phyloP scores from a whole-genome alignment of 148 eudicot genomes.

The Rhododendron williamsianum region DNA sequence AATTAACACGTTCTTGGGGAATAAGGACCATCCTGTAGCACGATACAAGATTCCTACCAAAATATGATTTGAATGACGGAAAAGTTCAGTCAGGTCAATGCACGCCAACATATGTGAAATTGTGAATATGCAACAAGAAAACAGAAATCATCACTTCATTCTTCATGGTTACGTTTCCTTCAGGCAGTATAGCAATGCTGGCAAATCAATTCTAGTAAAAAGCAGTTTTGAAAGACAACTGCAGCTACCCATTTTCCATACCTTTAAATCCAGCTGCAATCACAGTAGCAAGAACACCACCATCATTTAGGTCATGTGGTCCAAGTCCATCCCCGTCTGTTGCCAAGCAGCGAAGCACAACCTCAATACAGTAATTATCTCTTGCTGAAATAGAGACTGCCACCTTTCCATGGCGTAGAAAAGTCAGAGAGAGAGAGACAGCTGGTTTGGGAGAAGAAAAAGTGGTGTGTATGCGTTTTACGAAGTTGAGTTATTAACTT shows the following conservation, averaged over 20 bases:
- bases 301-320: constrained; percentile 66
- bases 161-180: background rate
- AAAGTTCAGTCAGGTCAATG: background rate
- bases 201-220: background rate
- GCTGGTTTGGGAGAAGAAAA: background rate
- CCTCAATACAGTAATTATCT: constrained; percentile 60
- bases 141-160: background rate
- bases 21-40: background rate
- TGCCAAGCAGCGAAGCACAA: constrained; percentile 76
- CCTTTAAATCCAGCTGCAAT: constrained; percentile 96
- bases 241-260: constrained; percentile 6
- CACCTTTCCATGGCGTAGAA: constrained; percentile 40
- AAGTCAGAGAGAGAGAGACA: background rate
- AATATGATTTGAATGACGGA: no score
- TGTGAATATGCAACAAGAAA: background rate
- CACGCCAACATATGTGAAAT: background rate
- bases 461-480: background rate
- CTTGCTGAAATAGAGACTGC: constrained; percentile 50
- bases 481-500: background rate
- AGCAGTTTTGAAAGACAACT: background rate
- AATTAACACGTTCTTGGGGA: background rate
- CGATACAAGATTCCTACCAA: background rate
- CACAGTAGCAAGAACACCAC: constrained; percentile 79
- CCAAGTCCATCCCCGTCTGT: constrained; percentile 82
- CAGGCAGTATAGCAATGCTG: background rate